Percentiles rank a stretch among this genome's conserved stretches.
Conservation (phyloP, 2,329 filamentous ascomycete species). For the Simplicillium sp. region DNA sequence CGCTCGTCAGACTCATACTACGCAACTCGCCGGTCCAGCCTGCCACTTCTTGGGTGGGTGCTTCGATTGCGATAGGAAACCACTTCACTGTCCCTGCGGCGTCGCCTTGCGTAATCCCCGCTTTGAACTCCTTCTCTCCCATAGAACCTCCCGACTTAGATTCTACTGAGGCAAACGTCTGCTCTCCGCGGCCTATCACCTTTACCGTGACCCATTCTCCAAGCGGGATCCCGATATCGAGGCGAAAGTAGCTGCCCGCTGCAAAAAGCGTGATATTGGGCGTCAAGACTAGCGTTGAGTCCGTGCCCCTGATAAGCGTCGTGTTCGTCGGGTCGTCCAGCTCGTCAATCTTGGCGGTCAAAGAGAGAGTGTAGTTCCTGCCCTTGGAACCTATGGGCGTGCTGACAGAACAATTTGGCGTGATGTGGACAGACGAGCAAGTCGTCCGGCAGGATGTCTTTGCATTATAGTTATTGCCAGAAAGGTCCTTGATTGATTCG, state of each 20-base stretch:
- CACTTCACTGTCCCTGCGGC: conserved; percentile 21
- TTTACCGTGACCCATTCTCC: conserved; percentile 17
- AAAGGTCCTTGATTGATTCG: conserved; percentile 2
- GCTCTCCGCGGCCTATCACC: conserved; percentile 19
- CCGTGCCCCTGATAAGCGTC: conserved; percentile 28
- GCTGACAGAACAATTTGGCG: conserved; percentile 26
- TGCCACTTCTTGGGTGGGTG: conserved; percentile 25
- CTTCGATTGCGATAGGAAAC: conserved; percentile 34
- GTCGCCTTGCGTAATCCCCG: conserved; percentile 2
- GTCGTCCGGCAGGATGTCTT: conserved; percentile 23
- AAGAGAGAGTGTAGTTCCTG: conserved; percentile 42
- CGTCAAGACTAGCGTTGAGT: conserved; percentile 31
- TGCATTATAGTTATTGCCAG: conserved; percentile 14
- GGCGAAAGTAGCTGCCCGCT: conserved; percentile 22
- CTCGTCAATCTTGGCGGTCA: conserved; percentile 25
- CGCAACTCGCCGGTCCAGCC: conserved; percentile 22
- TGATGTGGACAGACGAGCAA: conserved; percentile 18
- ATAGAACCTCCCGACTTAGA: conserved; percentile 4
- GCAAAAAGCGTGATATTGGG: conserved; percentile 24
- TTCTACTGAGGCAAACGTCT: conserved; percentile 17
- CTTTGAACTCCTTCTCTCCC: conserved; percentile 24
- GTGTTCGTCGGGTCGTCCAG: conserved; percentile 22
- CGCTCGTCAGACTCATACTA: conserved; percentile 16
- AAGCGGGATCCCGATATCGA: conserved; percentile 21
- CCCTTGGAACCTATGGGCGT: conserved; percentile 44